A percentile compares a stretch with the other conserved stretches of the same genome.
These are phyloP conservation scores for Sabuloglossum arenarium DNA, from an alignment of 495 filamentous ascomycete species.

Conservation along the genomic window DNA sequence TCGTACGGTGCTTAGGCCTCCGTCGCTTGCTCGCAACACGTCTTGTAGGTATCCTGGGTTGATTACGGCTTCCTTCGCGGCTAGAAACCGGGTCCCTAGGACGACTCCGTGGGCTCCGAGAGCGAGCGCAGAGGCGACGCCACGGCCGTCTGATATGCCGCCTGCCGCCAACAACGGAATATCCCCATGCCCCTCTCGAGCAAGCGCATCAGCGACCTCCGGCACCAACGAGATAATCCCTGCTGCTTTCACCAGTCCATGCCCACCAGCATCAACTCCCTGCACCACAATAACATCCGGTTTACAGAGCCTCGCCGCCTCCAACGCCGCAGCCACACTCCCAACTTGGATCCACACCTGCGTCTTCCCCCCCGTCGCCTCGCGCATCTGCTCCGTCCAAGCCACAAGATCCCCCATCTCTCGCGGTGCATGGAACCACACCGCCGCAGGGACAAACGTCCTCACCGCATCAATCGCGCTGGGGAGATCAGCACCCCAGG, in stretches of 20 bases:
- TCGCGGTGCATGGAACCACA: constrained; percentile 48
- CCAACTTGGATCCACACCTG: constrained; percentile 51
- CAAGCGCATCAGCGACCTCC: constrained; percentile 35
- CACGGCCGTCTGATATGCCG: constrained; percentile 46
- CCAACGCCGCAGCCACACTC: constrained; percentile 32
- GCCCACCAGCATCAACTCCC: constrained; percentile 54
- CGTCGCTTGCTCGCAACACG: constrained; percentile 38
- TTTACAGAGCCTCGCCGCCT: constrained; percentile 7
- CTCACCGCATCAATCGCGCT: constrained; percentile 22
- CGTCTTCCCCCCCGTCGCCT: constrained; percentile 21
- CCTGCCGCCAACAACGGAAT: constrained; percentile 50
- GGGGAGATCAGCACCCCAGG: constrained; percentile 30
- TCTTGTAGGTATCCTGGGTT: constrained; percentile 36
- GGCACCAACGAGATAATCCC: constrained; percentile 37
- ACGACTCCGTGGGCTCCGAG: constrained; percentile 47
- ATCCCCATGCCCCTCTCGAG: constrained; percentile 12
- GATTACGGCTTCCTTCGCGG: constrained; percentile 41
- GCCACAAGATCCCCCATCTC: constrained; percentile 24
- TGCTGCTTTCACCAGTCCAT: constrained; percentile 37
- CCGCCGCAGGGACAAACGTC: constrained; percentile 35
- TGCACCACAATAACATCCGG: constrained; percentile 57
- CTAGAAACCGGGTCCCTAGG: constrained; percentile 53
- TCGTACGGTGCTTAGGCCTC: constrained; percentile 38
- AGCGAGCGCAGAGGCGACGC: constrained; percentile 38
- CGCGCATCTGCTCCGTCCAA: constrained; percentile 33